Percentiles rank a stretch among this genome's conserved stretches.
Conservation (phyloP, 2,329 filamentous ascomycete genomes). For the Leptographium procerum region DNA sequence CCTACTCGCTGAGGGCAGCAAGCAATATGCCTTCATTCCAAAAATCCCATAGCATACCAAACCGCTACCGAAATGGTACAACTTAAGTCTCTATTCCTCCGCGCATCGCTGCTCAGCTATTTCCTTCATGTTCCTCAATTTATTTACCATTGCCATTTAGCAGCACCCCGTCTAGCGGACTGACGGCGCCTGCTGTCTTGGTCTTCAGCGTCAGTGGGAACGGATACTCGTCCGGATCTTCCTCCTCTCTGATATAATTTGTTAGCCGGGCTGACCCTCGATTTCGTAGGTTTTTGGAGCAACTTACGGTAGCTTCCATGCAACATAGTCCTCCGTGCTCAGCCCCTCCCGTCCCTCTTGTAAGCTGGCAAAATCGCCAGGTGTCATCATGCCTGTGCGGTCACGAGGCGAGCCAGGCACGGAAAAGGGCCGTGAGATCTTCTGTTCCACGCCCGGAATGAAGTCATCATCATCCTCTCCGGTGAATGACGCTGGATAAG, state of each 20-base stretch:
- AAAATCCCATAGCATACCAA: no score
- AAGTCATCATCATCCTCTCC: slow-evolving; percentile 77
- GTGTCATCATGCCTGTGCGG: slow-evolving; percentile 95
- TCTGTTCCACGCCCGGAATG: slow-evolving; percentile 85
- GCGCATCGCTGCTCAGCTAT: not conserved
- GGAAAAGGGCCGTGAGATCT: slow-evolving; percentile 89
- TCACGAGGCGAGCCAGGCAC: slow-evolving; percentile 89
- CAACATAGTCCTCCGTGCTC: slow-evolving; percentile 93
- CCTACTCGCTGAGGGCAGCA: no score
- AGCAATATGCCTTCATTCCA: no score
- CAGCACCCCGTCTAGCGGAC: slow-evolving; percentile 25
- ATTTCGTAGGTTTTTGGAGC: not conserved
- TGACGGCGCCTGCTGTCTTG: slow-evolving; percentile 32
- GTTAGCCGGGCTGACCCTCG: not conserved
- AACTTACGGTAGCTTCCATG: slow-evolving; percentile 95
- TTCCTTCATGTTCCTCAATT: not conserved
- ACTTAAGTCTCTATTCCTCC: no score
- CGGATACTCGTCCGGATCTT: slow-evolving; percentile 67
- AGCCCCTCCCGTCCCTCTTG: slow-evolving; percentile 90
- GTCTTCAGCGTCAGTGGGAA: slow-evolving; percentile 47
- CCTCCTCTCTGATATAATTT: slow-evolving; percentile 60
- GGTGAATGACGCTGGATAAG: slow-evolving; percentile 79
- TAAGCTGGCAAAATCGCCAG: slow-evolving; percentile 90
- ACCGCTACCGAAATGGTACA: no score
- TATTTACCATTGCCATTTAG: not conserved